phyloP scores from a whole-genome alignment of 1,284 basidiomycete genomes.

The Takashimella koratensis region DNA sequence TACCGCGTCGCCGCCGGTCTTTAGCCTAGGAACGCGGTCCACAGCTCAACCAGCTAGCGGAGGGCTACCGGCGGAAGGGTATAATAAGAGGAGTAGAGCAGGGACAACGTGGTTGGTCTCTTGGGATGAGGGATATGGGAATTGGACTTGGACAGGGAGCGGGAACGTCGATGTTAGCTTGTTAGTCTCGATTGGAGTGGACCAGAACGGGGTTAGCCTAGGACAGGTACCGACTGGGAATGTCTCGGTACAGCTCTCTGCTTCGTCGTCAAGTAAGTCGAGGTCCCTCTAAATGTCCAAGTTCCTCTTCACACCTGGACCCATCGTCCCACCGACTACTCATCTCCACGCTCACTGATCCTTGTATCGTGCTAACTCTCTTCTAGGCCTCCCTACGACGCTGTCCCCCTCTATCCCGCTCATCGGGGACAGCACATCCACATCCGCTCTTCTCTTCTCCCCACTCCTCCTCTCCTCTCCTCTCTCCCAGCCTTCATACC shows the following conservation, averaged over 20 bases:
- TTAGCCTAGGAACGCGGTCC: conserved; percentile 37
- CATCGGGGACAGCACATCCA: conserved; percentile 71
- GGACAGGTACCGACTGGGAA: not conserved
- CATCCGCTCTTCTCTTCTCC: conserved; percentile 72
- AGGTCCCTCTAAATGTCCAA: conserved; percentile 19
- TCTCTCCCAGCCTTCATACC: conserved; percentile 57
- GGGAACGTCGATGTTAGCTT: not conserved
- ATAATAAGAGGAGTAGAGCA: conserved; percentile 42
- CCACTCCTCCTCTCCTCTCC: conserved; percentile 54
- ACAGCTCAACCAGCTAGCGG: conserved; percentile 59
- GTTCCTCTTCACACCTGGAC: conserved; percentile 58
- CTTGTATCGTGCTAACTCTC: too few relatives aligned
- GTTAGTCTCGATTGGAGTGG: conserved; percentile 56
- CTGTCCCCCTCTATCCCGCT: conserved; percentile 54
- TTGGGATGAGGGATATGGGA: conserved; percentile 56
- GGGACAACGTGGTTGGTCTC: conserved; percentile 57
- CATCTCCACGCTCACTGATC: too few relatives aligned
- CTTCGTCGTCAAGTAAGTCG: conserved; percentile 20
- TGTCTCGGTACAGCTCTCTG: conserved; percentile 19
- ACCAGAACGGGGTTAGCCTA: conserved; percentile 54
- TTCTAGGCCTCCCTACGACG: too few relatives aligned
- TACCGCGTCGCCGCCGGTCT: conserved; percentile 56
- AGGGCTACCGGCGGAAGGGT: conserved; percentile 50
- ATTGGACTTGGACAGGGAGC: conserved; percentile 53
- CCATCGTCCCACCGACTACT: too few relatives aligned